Conservation (phyloP, 345 rosid species). For the Eucalyptus erythrocorys region DNA sequence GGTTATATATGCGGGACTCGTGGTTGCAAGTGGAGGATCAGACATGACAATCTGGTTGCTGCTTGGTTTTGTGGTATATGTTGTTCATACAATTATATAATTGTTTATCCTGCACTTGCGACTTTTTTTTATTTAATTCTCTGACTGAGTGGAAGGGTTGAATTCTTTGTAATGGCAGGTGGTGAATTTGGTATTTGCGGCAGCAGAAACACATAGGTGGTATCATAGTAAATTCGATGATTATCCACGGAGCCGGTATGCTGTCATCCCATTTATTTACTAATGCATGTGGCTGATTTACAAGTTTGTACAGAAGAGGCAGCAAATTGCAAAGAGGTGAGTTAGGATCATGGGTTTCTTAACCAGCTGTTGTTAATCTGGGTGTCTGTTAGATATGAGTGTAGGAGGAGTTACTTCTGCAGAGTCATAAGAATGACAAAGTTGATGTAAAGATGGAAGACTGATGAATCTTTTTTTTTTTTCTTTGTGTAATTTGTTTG, state of each 20-base stretch:
- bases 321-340: background rate
- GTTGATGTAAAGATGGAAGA: background rate
- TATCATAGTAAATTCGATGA: constrained; percentile 47
- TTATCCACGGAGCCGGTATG: constrained; percentile 38
- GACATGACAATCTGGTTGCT: constrained; percentile 59
- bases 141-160: background rate
- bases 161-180: constrained; percentile 28
- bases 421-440: background rate
- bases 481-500: background rate
- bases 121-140: background rate
- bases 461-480: background rate
- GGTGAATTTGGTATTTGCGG: constrained; percentile 46
- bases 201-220: constrained; percentile 73
- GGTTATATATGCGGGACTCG: constrained; percentile 54
- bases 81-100: background rate
- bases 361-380: background rate
- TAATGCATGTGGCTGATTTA: background rate
- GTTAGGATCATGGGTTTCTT: background rate
- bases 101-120: background rate
- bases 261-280: constrained; percentile 36
- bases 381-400: background rate
- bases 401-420: background rate
- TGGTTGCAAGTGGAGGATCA: constrained; percentile 65
- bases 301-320: background rate
- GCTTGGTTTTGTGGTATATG: constrained; percentile 43